Percentiles rank a stretch among this genome's conserved stretches.
Conservation (phyloP, 805 yeast species). For the Starmerella tilneyi region DNA sequence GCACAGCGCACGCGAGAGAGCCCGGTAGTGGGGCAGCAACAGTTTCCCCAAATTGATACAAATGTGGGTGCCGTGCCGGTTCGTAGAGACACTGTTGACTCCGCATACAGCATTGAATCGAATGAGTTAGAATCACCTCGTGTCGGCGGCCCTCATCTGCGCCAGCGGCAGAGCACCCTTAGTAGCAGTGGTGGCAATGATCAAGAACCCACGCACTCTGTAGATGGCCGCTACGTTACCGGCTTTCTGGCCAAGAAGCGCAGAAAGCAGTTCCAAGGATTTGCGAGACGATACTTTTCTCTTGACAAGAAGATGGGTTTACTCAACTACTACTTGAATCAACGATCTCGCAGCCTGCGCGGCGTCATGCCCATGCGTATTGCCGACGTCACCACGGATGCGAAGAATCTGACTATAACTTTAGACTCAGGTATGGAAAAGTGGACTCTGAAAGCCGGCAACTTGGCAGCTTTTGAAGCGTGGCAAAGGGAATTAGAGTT, state of each 20-base stretch:
- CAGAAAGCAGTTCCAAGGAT: constrained; percentile 77
- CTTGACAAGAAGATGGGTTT: constrained; percentile 75
- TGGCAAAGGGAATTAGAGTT: constrained; percentile 77
- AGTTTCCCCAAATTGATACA: neutral
- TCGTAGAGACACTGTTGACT: neutral
- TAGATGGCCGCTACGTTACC: constrained; percentile 44
- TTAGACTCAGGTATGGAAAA: constrained; percentile 87
- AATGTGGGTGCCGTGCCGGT: neutral
- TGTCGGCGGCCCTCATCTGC: neutral
- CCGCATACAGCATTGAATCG: neutral
- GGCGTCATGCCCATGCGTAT: constrained; percentile 85
- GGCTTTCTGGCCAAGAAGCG: constrained; percentile 72
- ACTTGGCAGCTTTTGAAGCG: constrained; percentile 52
- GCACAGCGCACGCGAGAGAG: no score
- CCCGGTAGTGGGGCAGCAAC: no score
- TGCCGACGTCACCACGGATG: constrained; percentile 72
- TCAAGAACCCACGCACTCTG: constrained; percentile 9
- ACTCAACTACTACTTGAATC: constrained; percentile 66
- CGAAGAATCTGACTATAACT: constrained; percentile 54
- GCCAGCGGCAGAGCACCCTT: constrained; percentile 14
- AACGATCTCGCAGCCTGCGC: constrained; percentile 59
- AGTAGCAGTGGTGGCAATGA: constrained; percentile 12
- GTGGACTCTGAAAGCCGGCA: constrained; percentile 73
- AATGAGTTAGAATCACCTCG: no score
- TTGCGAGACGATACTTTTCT: constrained; percentile 71